Base-by-base conservation (phyloP, 2,329 filamentous ascomycete species). In the Zymoseptoria pseudotritici region DNA sequence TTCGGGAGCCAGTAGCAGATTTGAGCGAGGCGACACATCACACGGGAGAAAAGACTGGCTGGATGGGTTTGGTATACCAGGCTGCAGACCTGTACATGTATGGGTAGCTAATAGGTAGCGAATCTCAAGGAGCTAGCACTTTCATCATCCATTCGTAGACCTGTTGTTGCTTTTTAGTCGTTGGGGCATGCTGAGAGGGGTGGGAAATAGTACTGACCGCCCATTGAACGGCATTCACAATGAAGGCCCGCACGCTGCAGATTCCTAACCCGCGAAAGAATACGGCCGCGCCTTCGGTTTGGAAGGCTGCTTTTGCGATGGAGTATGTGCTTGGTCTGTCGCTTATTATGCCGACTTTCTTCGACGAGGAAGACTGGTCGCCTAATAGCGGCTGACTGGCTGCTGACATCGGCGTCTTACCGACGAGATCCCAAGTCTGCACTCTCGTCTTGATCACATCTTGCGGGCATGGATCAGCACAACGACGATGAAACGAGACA, bases 201-300 rank as follows among this genome's bases (percentile, higher is more conserved):
- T n/a, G 52, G 31, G 53, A 22, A 50, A 19, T 46, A 3, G 36
- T 21, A 65, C 69, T 63, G 57, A 90, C 84, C 22, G 88, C 88
- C 92, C 92, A 97, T 77, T 87, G 85, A n/a, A 90, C 88, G 2
- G 93, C 92, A 77, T 97, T 97, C 49, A 97, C 93, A 56, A 96
- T 78, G 72, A 97, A 97, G 0, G 93, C 93, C 66, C 93, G 80
- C 8, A 89, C 75, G 73, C 90, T 95, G 74, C 93, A 97, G 31
- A 96, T 81, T 0, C 86, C 85, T 50, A 97, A 74, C 1, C 89
- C 90, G 74, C 90, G 82, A 76, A 93, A 94, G 79, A 95, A 95
- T 24, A 90, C 89, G 54, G 82, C 79, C 49, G 86, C 74, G 36
- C 87, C 87, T 76, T 94, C 90, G 5, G 80, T 85, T 61, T 80